Evolutionary conservation across 176 grass and related monocot species (phyloP).

Genomic region (Oryza glaberrima): DNA sequence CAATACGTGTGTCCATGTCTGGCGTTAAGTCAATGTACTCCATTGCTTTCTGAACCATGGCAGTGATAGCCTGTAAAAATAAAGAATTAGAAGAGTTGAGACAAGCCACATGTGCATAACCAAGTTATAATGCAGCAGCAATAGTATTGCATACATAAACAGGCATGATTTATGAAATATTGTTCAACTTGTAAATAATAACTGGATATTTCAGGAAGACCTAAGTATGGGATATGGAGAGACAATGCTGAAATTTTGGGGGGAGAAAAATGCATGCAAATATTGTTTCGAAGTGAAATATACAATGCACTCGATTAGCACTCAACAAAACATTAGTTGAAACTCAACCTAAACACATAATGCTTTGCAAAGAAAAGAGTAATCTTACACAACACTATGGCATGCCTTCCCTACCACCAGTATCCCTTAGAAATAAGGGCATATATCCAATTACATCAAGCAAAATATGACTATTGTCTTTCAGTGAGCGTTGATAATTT

Average conservation of each 20-base stretch:
- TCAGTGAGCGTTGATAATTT: not conserved
- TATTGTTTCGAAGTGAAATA: not conserved
- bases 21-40: constrained; percentile 91
- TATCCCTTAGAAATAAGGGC: not conserved
- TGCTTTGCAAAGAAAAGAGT: not conserved
- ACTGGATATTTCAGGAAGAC: not conserved
- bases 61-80: constrained; percentile 75
- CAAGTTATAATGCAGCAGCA: constrained; percentile 10
- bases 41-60: constrained; percentile 95
- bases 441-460: not conserved
- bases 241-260: not conserved
- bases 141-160: not conserved
- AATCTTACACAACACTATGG: not conserved
- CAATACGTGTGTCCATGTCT: constrained; percentile 79
- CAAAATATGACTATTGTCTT: not conserved
- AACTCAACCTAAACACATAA: not conserved
- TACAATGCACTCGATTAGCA: not conserved
- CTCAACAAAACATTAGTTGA: not conserved
- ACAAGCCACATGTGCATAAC: not conserved
- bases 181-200: not conserved
- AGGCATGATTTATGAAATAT: not conserved
- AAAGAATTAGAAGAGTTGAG: not conserved
- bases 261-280: not conserved
- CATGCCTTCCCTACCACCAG: not conserved
- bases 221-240: not conserved